Percentiles rank a stretch among this genome's conserved stretches.
Evolutionary conservation across 2,329 filamentous ascomycete species (phyloP).

Genomic region (Botrytis medusae): DNA sequence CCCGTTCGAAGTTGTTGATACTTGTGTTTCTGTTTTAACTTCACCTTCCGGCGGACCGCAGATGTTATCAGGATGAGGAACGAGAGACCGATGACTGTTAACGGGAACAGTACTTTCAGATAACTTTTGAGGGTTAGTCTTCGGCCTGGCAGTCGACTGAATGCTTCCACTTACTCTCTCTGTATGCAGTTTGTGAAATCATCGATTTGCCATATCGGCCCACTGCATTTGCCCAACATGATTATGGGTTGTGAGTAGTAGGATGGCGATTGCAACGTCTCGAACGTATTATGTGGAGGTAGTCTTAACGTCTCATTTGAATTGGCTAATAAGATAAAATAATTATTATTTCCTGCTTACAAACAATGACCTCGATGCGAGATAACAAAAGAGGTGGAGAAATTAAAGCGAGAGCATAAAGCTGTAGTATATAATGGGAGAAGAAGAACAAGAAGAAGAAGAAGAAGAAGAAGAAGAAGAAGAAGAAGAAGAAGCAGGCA

Average conservation of each 20-base stretch:
- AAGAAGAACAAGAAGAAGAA: not conserved
- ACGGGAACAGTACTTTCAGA: conserved; percentile 76
- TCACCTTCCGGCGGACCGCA: conserved; percentile 53
- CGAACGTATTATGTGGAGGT: not conserved
- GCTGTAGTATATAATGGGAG: not conserved
- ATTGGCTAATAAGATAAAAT: not conserved
- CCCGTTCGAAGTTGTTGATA: conserved; percentile 58
- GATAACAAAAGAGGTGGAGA: not conserved
- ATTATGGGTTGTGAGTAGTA: not conserved
- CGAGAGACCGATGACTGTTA: conserved; percentile 69
- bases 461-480: not conserved
- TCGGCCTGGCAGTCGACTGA: too few relatives aligned
- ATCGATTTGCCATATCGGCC: conserved; percentile 57
- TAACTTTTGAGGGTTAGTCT: conserved; percentile 53
- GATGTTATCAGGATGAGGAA: conserved; percentile 63
- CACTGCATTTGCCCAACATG: conserved; percentile 37
- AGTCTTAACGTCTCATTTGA: conserved; percentile 14
- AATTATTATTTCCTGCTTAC: conserved; percentile 1
- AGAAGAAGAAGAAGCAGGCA: not conserved
- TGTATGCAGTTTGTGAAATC: conserved; percentile 65
- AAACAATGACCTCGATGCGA: not conserved
- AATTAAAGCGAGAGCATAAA: not conserved
- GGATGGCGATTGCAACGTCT: not conserved
- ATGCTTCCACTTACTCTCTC: conserved; percentile 60
- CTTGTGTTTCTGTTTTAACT: conserved; percentile 51